phyloP scores from a whole-genome alignment of 208 protist species.

The Novymonas esmeraldas region DNA sequence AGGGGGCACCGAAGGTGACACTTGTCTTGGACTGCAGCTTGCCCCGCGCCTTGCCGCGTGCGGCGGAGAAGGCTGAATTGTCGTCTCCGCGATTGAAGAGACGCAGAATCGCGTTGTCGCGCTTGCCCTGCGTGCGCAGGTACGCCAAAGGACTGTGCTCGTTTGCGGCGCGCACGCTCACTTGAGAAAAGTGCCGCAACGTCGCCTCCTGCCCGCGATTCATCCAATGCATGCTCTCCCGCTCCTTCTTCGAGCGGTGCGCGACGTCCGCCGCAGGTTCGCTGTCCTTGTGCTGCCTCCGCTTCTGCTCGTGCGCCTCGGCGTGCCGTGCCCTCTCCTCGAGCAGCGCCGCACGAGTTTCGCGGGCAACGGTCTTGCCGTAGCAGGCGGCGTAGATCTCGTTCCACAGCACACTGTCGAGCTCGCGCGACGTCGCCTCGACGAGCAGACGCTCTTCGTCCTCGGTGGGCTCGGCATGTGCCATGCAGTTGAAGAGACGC shows the following conservation, averaged over 20 bases:
- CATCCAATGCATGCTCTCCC: slow-evolving; percentile 4
- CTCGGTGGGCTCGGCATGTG: slow-evolving; percentile 50
- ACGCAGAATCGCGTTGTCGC: slow-evolving; percentile 44
- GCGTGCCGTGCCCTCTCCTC: background rate
- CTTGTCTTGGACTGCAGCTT: slow-evolving; percentile 7
- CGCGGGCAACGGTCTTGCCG: slow-evolving; percentile 18
- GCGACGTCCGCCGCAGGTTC: background rate
- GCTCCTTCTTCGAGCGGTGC: background rate
- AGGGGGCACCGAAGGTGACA: slow-evolving; percentile 1
- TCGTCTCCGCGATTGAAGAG: slow-evolving; percentile 41
- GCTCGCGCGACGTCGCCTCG: slow-evolving; percentile 41
- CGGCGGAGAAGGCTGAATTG: background rate
- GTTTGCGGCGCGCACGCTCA: slow-evolving; percentile 52
- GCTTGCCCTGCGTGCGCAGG: slow-evolving; percentile 45
- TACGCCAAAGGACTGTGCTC: slow-evolving; percentile 49
- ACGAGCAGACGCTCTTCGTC: slow-evolving; percentile 61
- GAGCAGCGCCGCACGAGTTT: background rate
- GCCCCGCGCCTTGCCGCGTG: background rate
- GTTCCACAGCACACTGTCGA: slow-evolving; percentile 54
- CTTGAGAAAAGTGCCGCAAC: slow-evolving; percentile 55
- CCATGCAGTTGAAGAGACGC: slow-evolving; percentile 73
- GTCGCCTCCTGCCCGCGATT: slow-evolving; percentile 38
- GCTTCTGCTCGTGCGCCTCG: slow-evolving; percentile 9
- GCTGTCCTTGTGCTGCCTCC: background rate
- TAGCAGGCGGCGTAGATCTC: slow-evolving; percentile 71